Percentiles rank a stretch among this genome's conserved stretches.
phyloP scores from a whole-genome alignment of 2,329 filamentous ascomycete genomes.

The Penicillium psychrosexuale region DNA sequence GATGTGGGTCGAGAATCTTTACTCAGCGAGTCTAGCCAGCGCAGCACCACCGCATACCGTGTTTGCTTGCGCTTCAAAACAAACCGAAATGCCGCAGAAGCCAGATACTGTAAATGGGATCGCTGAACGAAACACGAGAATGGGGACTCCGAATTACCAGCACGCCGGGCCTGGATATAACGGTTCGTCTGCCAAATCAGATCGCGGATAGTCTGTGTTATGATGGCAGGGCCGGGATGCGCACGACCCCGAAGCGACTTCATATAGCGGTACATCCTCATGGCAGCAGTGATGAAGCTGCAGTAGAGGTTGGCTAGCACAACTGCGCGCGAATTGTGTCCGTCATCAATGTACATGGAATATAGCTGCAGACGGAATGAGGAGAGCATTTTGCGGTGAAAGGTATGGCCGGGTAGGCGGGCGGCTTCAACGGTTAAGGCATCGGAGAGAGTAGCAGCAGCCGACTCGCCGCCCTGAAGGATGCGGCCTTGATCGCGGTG shows the following conservation, averaged over 20 bases:
- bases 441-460: slow-evolving; percentile 58
- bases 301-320: slow-evolving; percentile 71
- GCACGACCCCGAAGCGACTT: slow-evolving; percentile 53
- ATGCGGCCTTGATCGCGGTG: slow-evolving; percentile 61
- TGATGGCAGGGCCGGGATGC: slow-evolving; percentile 58
- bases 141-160: slow-evolving; percentile 18
- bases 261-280: slow-evolving; percentile 65
- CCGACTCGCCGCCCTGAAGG: slow-evolving; percentile 49
- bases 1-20: slow-evolving; percentile 37
- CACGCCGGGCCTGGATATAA: slow-evolving; percentile 56
- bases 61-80: slow-evolving; percentile 72
- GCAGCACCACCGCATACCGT: slow-evolving; percentile 60
- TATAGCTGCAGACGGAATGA: slow-evolving; percentile 82
- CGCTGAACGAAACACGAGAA: slow-evolving; percentile 59
- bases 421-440: slow-evolving; percentile 76
- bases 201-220: slow-evolving; percentile 64
- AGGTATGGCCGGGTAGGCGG: slow-evolving; percentile 69
- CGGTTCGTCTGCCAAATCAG: slow-evolving; percentile 63
- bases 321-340: slow-evolving; percentile 67
- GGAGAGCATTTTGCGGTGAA: slow-evolving; percentile 72
- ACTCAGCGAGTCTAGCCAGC: slow-evolving; percentile 61
- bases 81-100: slow-evolving; percentile 64
- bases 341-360: slow-evolving; percentile 50
- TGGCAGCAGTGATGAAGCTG: slow-evolving; percentile 74
- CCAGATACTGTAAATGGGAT: slow-evolving; percentile 62